A percentile compares a stretch with the other conserved stretches of the same genome.
Conservation (phyloP, 1,139 yeast genomes). For the Suhomyces atakaporum region DNA sequence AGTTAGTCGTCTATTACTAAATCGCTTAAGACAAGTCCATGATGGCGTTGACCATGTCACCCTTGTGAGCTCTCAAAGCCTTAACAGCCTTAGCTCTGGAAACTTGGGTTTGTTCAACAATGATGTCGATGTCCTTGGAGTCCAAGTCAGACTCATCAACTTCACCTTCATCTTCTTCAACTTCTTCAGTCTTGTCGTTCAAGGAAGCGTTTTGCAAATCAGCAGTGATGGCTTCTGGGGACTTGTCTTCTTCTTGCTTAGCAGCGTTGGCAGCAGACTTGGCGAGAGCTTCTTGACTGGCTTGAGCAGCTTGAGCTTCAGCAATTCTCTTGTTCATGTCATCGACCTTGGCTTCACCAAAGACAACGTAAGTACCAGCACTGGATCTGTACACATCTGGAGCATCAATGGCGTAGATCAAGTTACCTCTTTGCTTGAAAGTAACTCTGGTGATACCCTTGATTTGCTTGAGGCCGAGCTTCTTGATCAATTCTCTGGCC, state of each 20-base stretch:
- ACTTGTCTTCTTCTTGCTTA: slow-evolving; percentile 41
- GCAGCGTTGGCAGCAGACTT: slow-evolving; percentile 48
- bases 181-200: slow-evolving; percentile 37
- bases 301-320: slow-evolving; percentile 53
- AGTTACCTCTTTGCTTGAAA: slow-evolving; percentile 91
- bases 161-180: slow-evolving; percentile 65
- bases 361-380: slow-evolving; percentile 94
- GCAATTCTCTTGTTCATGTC: slow-evolving; percentile 81
- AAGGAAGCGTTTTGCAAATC: slow-evolving; percentile 84
- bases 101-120: slow-evolving; percentile 87
- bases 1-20: no score
- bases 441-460: slow-evolving; percentile 95
- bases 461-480: slow-evolving; percentile 87
- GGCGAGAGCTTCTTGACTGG: slow-evolving; percentile 62
- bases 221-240: slow-evolving; percentile 84
- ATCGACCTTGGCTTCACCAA: slow-evolving; percentile 97
- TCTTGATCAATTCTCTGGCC: slow-evolving; percentile 89
- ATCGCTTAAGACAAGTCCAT: slow-evolving; percentile 81
- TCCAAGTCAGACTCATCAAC: slow-evolving; percentile 81
- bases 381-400: slow-evolving; percentile 96
- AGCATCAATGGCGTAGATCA: slow-evolving; percentile 85
- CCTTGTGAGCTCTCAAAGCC: slow-evolving; percentile 85
- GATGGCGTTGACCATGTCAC: slow-evolving; percentile 95
- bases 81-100: slow-evolving; percentile 87
- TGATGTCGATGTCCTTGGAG: slow-evolving; percentile 75